These are phyloP conservation scores for Capsicum pubescens DNA, from an alignment of 257 asterid genomes.

Conservation along the genomic window DNA sequence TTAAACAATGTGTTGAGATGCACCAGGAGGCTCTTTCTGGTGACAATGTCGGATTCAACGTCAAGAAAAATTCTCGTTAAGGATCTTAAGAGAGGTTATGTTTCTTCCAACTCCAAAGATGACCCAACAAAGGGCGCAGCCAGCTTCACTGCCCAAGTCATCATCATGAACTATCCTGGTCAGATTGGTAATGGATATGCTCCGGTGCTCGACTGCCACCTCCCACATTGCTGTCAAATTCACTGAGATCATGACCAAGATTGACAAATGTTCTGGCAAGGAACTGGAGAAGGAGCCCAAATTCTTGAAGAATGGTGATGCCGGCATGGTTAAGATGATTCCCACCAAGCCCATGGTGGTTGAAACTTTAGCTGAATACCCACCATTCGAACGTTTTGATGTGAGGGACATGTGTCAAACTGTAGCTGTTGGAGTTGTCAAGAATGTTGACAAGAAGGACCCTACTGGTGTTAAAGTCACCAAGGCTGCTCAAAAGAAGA, in stretches of 20 bases:
- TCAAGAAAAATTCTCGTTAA: constrained; percentile 66
- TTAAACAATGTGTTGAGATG: constrained; percentile 50
- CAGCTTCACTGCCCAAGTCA: constrained; percentile 62
- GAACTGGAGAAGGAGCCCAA: constrained; percentile 43
- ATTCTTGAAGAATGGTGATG: constrained; percentile 71
- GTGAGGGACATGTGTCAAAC: constrained; percentile 34
- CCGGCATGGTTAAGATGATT: constrained; percentile 57
- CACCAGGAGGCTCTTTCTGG: constrained; percentile 58
- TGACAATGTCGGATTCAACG: constrained; percentile 63
- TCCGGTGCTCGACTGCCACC: constrained; percentile 68
- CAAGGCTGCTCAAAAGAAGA: constrained; percentile 61
- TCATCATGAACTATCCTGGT: constrained; percentile 78
- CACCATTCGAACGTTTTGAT: constrained; percentile 58
- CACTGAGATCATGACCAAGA: too few relatives aligned
- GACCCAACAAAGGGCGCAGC: constrained; percentile 65
- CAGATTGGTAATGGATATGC: constrained; percentile 75
- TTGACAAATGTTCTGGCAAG: too few relatives aligned
- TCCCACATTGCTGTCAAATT: constrained; percentile 46
- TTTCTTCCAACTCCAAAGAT: constrained; percentile 70
- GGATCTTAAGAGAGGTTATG: constrained; percentile 67
- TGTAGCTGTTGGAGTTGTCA: constrained; percentile 60
- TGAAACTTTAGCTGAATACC: constrained; percentile 52
- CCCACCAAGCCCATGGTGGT: constrained; percentile 66
- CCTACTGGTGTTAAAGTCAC: constrained; percentile 63
- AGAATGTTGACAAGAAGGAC: constrained; percentile 56